Conservation (phyloP, 768 basidiomycete genomes). For the Suillus decipiens region DNA sequence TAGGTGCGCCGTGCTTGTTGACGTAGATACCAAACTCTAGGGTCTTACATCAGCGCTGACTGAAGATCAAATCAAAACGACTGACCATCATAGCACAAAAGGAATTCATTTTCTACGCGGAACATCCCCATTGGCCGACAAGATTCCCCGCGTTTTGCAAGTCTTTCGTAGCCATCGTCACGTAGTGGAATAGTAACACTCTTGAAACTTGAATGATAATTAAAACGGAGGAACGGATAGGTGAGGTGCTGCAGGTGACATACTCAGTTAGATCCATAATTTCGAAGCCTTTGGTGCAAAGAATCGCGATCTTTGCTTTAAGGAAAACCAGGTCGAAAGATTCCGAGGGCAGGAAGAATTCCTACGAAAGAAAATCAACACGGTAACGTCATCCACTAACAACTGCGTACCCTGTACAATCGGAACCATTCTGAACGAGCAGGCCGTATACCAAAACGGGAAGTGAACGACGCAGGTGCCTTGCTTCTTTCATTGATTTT, state of each 20-base stretch:
- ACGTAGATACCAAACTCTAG: slow-evolving; percentile 91
- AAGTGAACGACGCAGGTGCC: slow-evolving; percentile 68
- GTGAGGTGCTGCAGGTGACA: slow-evolving; percentile 25
- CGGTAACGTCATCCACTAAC: neutral
- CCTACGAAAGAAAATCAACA: slow-evolving; percentile 37
- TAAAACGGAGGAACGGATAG: neutral
- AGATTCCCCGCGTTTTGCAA: slow-evolving; percentile 80
- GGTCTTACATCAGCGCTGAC: slow-evolving; percentile 12
- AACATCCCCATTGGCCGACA: slow-evolving; percentile 90
- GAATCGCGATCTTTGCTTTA: slow-evolving; percentile 89
- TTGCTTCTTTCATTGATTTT: slow-evolving; percentile 81
- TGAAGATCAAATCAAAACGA: neutral
- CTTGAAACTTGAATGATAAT: slow-evolving; percentile 57
- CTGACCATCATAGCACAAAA: slow-evolving; percentile 87
- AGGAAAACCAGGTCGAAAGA: slow-evolving; percentile 90
- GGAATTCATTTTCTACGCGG: slow-evolving; percentile 84
- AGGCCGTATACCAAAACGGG: slow-evolving; percentile 75
- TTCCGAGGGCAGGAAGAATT: slow-evolving; percentile 92
- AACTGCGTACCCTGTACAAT: slow-evolving; percentile 61
- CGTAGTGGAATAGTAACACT: slow-evolving; percentile 87
- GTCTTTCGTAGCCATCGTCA: slow-evolving; percentile 67
- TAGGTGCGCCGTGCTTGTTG: slow-evolving; percentile 88
- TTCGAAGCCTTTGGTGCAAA: slow-evolving; percentile 94
- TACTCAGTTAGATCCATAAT: slow-evolving; percentile 96
- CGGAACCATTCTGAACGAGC: slow-evolving; percentile 94